Percentiles rank a stretch among this genome's conserved stretches.
Evolutionary conservation across 345 rosid genomes (phyloP).

Genomic region (Lumnitzera littorea): DNA sequence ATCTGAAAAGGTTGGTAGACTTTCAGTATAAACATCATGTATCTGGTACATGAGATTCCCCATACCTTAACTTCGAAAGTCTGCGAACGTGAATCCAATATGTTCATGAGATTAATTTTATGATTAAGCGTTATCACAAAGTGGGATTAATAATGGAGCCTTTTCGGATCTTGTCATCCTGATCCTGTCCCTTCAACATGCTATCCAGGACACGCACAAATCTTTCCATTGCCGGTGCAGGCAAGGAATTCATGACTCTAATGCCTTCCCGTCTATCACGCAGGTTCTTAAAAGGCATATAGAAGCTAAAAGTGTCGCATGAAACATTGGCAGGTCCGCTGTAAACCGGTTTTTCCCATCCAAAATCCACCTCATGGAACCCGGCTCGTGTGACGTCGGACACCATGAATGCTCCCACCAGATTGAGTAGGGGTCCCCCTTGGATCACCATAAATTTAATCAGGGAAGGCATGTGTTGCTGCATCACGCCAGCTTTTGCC

Average conservation of each 20-base stretch:
- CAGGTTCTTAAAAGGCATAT: slow-evolving; percentile 13
- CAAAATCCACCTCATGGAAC: slow-evolving; percentile 28
- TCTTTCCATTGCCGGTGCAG: slow-evolving; percentile 33
- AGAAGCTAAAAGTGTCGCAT: slow-evolving; percentile 34
- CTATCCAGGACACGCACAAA: slow-evolving; percentile 29
- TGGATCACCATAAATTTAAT: slow-evolving; percentile 35
- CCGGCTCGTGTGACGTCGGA: slow-evolving; percentile 36
- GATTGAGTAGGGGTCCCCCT: slow-evolving; percentile 35
- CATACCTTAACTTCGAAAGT: too few species aligned
- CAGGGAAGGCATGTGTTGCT: slow-evolving; percentile 45
- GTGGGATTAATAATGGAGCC: too few species aligned
- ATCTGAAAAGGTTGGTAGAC: too few species aligned
- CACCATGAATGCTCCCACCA: slow-evolving; percentile 19
- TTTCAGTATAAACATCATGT: too few species aligned
- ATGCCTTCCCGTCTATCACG: slow-evolving; percentile 33
- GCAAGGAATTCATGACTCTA: slow-evolving; percentile 35
- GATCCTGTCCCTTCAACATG: slow-evolving; percentile 13
- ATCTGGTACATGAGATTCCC: too few species aligned
- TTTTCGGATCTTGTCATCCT: too few species aligned
- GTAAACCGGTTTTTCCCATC: slow-evolving; percentile 51
- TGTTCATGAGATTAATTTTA: too few species aligned
- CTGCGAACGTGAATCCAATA: too few species aligned
- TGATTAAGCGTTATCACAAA: too few species aligned
- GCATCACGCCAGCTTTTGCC: slow-evolving; percentile 23
- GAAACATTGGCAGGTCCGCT: slow-evolving; percentile 37